A percentile compares a stretch with the other conserved stretches of the same genome.
Conservation (phyloP, 768 basidiomycete species). For the Leccinum arenicola region DNA sequence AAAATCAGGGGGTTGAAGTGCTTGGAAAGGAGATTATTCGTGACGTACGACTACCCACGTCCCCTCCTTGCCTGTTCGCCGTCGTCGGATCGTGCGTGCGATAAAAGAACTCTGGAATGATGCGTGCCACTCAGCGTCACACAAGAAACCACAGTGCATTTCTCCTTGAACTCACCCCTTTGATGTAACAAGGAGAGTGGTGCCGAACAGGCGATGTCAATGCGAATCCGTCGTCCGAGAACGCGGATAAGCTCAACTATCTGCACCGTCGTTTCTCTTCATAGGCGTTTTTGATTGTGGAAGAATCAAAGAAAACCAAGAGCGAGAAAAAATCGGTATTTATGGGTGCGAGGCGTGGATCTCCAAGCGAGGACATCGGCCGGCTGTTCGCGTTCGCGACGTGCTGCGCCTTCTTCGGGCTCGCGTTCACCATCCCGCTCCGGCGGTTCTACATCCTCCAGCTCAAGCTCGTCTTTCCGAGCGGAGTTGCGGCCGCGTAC, state of each 20-base stretch:
- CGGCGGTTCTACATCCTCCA: constrained; percentile 1
- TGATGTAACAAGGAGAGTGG: too few relatives aligned
- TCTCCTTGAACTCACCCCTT: constrained; percentile 38
- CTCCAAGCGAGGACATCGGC: background rate
- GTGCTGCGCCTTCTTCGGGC: constrained; percentile 2
- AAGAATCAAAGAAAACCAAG: too few relatives aligned
- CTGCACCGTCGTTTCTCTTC: too few relatives aligned
- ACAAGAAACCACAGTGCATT: too few relatives aligned
- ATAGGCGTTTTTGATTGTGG: too few relatives aligned
- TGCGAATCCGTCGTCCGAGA: too few relatives aligned
- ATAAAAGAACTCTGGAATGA: constrained; percentile 79
- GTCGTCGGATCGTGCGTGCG: constrained; percentile 93
- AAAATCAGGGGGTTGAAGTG: background rate
- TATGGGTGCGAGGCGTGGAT: too few relatives aligned
- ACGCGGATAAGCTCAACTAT: too few relatives aligned
- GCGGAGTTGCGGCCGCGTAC: background rate
- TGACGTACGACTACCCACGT: constrained; percentile 72
- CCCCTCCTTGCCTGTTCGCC: constrained; percentile 71
- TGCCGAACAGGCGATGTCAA: too few relatives aligned
- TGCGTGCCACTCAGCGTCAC: background rate
- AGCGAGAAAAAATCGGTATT: too few relatives aligned
- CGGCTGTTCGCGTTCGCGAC: background rate
- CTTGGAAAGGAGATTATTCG: background rate
- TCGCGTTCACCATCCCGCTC: background rate
- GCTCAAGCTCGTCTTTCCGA: constrained; percentile 2